These are phyloP conservation scores for Adansonia digitata DNA, from an alignment of 345 rosid species.

Conservation along the genomic window DNA sequence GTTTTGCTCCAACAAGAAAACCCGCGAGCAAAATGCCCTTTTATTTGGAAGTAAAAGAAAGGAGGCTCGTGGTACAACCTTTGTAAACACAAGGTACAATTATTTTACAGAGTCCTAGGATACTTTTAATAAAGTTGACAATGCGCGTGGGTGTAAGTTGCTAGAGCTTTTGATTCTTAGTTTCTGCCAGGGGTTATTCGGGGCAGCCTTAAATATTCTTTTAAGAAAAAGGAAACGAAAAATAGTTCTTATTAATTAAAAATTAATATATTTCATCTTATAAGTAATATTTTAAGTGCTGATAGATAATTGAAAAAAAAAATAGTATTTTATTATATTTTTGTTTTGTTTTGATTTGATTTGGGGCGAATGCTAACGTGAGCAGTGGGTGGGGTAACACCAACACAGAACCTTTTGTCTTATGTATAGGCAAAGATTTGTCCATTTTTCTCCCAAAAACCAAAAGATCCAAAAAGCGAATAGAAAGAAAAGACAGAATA, in stretches of 20 bases:
- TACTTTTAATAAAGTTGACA: not conserved
- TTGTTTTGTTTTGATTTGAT: not conserved
- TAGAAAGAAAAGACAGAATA: not conserved
- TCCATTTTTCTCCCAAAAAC: not conserved
- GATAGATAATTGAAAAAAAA: not conserved
- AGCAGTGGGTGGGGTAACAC: not conserved
- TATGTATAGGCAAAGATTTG: not conserved
- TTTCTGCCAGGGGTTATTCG: not conserved
- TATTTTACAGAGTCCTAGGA: not conserved
- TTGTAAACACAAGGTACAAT: not conserved
- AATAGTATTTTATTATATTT: not conserved
- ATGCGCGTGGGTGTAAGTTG: not conserved
- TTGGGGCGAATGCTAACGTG: not conserved
- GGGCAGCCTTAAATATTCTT: not conserved
- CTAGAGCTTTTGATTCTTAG: not conserved
- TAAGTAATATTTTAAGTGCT: not conserved
- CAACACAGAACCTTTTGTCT: not conserved
- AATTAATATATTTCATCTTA: no score
- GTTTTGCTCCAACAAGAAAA: not conserved
- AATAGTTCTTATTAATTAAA: not conserved
- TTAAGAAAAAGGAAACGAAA: no score
- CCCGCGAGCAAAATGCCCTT: not conserved
- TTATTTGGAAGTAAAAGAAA: no score
- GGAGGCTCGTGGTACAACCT: not conserved
- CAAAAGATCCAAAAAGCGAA: not conserved